Percentiles rank a stretch among this genome's conserved stretches.
phyloP scores from a whole-genome alignment of 2,329 filamentous ascomycete species.

The Aspergillus luchuensis region DNA sequence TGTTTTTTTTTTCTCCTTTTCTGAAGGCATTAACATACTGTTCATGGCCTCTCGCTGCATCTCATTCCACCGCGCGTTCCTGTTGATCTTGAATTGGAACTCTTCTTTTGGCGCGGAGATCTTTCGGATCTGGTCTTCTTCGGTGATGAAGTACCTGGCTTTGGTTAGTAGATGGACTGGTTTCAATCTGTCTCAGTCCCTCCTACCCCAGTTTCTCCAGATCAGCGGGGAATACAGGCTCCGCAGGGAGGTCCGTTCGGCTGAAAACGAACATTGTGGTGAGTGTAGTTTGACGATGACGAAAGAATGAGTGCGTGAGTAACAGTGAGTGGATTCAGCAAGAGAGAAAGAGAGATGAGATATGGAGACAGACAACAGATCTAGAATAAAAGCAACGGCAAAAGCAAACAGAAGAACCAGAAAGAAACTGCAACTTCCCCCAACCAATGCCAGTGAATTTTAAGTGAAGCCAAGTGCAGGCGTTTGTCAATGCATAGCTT shows the following conservation, averaged over 20 bases:
- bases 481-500: conserved; percentile 3
- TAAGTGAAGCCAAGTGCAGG: not conserved
- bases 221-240: conserved; percentile 66
- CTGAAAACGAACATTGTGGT: conserved; percentile 73
- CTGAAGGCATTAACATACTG: conserved; percentile 46
- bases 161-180: not conserved
- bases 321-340: not conserved
- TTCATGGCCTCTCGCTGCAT: conserved; percentile 75
- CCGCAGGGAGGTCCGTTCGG: conserved; percentile 68
- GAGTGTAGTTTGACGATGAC: not conserved
- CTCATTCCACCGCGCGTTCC: conserved; percentile 75
- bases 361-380: not conserved
- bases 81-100: conserved; percentile 74
- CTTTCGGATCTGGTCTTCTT: conserved; percentile 71
- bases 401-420: not conserved
- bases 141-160: conserved; percentile 74
- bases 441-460: not conserved
- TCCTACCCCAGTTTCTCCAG: conserved; percentile 72
- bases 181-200: not conserved
- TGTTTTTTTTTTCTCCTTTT: too few species aligned
- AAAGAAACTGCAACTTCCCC: conserved; percentile 13
- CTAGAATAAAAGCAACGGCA: not conserved
- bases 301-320: not conserved
- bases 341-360: not conserved
- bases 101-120: conserved; percentile 67